phyloP scores from a whole-genome alignment of 2,329 filamentous ascomycete species.

The Aureobasidium sp. region DNA sequence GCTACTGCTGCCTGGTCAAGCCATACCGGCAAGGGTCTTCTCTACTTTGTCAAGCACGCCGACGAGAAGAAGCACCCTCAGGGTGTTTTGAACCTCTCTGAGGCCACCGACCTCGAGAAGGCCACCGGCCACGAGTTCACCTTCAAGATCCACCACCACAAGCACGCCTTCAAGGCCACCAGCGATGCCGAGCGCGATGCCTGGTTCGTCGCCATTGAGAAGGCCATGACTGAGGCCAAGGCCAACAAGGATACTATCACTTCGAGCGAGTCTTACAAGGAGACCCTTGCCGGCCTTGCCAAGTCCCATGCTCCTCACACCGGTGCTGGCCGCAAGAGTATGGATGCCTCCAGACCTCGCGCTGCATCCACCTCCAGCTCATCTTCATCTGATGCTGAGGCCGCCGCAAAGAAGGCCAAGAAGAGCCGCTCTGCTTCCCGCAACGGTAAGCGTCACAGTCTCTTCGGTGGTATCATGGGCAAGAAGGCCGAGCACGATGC shows the following conservation, averaged over 20 bases:
- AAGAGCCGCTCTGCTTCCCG: slow-evolving; percentile 54
- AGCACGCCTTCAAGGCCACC: slow-evolving; percentile 86
- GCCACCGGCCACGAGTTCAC: slow-evolving; percentile 76
- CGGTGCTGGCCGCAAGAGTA: slow-evolving; percentile 33
- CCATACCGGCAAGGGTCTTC: slow-evolving; percentile 88
- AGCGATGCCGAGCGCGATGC: slow-evolving; percentile 73
- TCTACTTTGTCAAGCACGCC: slow-evolving; percentile 81
- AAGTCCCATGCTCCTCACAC: slow-evolving; percentile 25
- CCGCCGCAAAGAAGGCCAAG: slow-evolving; percentile 29
- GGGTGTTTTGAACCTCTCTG: slow-evolving; percentile 72
- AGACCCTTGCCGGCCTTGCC: slow-evolving; percentile 62
- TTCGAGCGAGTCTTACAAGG: slow-evolving; percentile 83
- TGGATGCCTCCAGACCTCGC: slow-evolving; percentile 26
- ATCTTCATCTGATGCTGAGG: slow-evolving; percentile 37
- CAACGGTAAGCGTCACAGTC: slow-evolving; percentile 48
- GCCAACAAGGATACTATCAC: slow-evolving; percentile 65
- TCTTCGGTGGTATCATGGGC: slow-evolving; percentile 51
- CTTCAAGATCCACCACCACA: slow-evolving; percentile 77
- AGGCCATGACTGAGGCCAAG: slow-evolving; percentile 79
- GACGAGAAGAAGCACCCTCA: slow-evolving; percentile 74
- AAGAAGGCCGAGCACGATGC: slow-evolving; percentile 52
- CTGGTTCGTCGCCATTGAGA: slow-evolving; percentile 81
- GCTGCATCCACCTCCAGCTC: slow-evolving; percentile 32
- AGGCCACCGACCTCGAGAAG: slow-evolving; percentile 64
- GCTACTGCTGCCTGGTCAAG: slow-evolving; percentile 80